A percentile compares a stretch with the other conserved stretches of the same genome.
These are phyloP conservation scores for Boletus eberwhitei DNA, from an alignment of 768 basidiomycete genomes.

Conservation along the genomic window DNA sequence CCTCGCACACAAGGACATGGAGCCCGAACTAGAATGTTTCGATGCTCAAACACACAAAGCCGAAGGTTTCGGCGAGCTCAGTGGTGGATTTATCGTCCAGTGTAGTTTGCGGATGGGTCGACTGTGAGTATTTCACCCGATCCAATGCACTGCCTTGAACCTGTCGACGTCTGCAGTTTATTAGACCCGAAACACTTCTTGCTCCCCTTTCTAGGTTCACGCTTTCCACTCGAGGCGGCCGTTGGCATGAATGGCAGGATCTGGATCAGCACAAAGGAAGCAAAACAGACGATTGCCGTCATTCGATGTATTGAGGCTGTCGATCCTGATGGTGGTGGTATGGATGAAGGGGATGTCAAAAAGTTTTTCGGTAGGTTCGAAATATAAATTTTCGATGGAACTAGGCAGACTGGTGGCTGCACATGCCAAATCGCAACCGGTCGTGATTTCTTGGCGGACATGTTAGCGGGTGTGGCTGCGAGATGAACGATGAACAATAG, in stretches of 20 bases:
- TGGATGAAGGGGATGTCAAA: conserved; percentile 52
- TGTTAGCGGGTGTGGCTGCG: background rate
- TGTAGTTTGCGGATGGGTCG: conserved; percentile 86
- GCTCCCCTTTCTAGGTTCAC: conserved; percentile 72
- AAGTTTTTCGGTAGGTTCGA: conserved; percentile 49
- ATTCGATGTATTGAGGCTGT: conserved; percentile 78
- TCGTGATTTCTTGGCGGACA: background rate
- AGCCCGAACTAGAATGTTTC: conserved; percentile 96
- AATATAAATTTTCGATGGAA: conserved; percentile 24
- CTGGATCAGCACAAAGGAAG: conserved; percentile 79
- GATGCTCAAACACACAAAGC: conserved; percentile 90
- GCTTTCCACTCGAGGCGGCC: conserved; percentile 84
- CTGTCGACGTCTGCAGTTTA: conserved; percentile 45
- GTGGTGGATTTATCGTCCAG: conserved; percentile 78
- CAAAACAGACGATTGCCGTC: conserved; percentile 69
- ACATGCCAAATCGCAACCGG: background rate
- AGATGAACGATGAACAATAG: background rate
- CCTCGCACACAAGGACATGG: conserved; percentile 95
- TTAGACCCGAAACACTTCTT: conserved; percentile 81
- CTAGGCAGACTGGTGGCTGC: background rate
- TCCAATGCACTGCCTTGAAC: background rate
- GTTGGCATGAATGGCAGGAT: conserved; percentile 90
- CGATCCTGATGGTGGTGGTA: conserved; percentile 69
- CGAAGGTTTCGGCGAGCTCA: conserved; percentile 91
- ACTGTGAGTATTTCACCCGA: conserved; percentile 49